Conservation (phyloP, 257 asterid species). For the Fraxinus quadrangulata region DNA sequence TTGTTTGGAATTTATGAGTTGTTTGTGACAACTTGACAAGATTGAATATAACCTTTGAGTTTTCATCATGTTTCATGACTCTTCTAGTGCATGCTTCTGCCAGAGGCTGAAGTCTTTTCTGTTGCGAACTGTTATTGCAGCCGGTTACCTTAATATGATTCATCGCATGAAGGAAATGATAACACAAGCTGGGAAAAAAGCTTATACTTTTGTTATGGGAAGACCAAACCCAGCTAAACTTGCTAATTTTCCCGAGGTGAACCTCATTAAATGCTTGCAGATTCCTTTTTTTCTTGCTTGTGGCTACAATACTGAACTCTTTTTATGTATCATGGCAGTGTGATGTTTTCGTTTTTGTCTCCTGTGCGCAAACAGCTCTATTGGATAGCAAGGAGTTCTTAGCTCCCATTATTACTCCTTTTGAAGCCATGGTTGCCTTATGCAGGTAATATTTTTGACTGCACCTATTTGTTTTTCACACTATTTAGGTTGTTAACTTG, state of each 20-base stretch:
- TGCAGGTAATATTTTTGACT: conserved; percentile 51
- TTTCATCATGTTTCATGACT: background rate
- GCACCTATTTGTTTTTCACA: conserved; percentile 6
- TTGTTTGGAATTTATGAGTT: background rate
- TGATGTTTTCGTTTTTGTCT: conserved; percentile 76
- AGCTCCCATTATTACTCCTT: conserved; percentile 96
- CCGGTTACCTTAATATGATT: conserved; percentile 91
- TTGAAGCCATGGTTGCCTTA: conserved; percentile 90
- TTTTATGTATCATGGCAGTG: conserved; percentile 54
- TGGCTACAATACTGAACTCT: conserved; percentile 23
- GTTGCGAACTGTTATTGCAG: conserved; percentile 47
- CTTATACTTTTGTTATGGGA: conserved; percentile 94
- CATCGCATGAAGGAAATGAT: conserved; percentile 82
- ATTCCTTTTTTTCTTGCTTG: conserved; percentile 3
- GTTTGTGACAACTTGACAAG: background rate
- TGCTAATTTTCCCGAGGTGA: conserved; percentile 97
- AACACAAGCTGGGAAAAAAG: conserved; percentile 81
- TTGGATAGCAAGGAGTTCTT: conserved; percentile 95
- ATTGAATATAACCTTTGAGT: conserved; percentile 8
- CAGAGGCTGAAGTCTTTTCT: conserved; percentile 28
- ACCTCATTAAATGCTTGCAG: conserved; percentile 8
- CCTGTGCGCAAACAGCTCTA: conserved; percentile 93
- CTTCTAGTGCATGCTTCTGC: conserved; percentile 15
- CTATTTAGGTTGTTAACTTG: conserved; percentile 19
- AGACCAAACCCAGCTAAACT: conserved; percentile 93